Evolutionary conservation across 495 filamentous ascomycete species (phyloP), one percentile per base, ranked within the genome.

Genomic region (Cetradonia linearis): DNA sequence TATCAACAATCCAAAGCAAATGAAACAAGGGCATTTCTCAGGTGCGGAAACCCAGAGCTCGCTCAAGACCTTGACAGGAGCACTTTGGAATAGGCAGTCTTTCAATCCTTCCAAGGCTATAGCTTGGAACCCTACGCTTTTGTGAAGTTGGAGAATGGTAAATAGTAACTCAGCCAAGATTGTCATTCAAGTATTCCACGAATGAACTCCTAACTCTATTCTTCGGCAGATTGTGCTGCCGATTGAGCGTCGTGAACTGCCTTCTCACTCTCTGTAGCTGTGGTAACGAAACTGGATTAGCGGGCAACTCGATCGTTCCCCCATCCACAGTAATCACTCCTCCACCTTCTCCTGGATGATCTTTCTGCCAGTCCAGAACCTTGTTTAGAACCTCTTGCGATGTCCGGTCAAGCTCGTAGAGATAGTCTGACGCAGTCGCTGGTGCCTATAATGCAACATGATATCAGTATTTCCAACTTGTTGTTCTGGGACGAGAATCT

Each of bases 221-320:
- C 59, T 79, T 85, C 66, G 66, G 79, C 66, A 75, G 75, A 40
- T 69, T 68, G 57, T 82, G 76, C 63, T 78, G 74, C 33, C 87
- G 70, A 64, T 96, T 92, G 67, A 96, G 68, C 42, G 78, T 78
- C 60, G 95, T 90, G 76, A 91, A 97, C 67, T 92, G 88, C 63
- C 93, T 81, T 54, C 91, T 77, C 62, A 95, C 66, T 57, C 93
- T 73, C 73, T 96, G 93, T 69, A 97, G 69, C 64, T 86, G 83
- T 36, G 92, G 86, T 50, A 95, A 65, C 65, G 68, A 63, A 11
- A 67, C 59, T 3, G 74, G 67, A 2, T 68, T 70, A n/a, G 73
- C 67, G 4, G 77, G 73, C 42, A 76, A 62, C 53, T 71, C 56
- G 66, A 70, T 47, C 62, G 73, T 68, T 61, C 74, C 72, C 46